Conservation (phyloP, 208 protist genomes). For the Trypanosoma boissoni region DNA sequence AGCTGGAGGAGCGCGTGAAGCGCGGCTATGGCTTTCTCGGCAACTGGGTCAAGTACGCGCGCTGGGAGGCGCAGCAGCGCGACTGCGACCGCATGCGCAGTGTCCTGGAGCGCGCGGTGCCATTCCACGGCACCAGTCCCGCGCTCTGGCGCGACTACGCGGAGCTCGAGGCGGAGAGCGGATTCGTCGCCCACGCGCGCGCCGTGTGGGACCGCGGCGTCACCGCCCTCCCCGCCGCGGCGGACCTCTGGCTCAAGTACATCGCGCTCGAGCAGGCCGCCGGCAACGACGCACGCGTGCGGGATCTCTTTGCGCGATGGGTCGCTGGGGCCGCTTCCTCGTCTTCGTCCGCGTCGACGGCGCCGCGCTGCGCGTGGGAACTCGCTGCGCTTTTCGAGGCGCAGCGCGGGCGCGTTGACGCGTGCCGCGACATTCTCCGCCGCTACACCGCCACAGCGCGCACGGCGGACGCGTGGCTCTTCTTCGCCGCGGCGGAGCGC, state of each 20-base stretch:
- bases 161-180: slow-evolving; percentile 97
- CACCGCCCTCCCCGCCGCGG: slow-evolving; percentile 91
- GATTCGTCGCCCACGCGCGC: slow-evolving; percentile 96
- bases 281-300: slow-evolving; percentile 80
- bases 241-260: slow-evolving; percentile 97
- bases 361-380: slow-evolving; percentile 86
- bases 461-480: slow-evolving; percentile 78
- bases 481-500: slow-evolving; percentile 87
- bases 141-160: slow-evolving; percentile 97
- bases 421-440: slow-evolving; percentile 53
- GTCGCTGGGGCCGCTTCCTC: slow-evolving; percentile 93
- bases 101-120: slow-evolving; percentile 94
- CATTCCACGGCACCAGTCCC: slow-evolving; percentile 88
- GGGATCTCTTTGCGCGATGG: slow-evolving; percentile 96
- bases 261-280: slow-evolving; percentile 96
- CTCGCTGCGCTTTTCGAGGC: slow-evolving; percentile 94
- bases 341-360: no score
- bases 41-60: slow-evolving; percentile 96
- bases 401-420: slow-evolving; percentile 34
- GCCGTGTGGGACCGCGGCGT: slow-evolving; percentile 97
- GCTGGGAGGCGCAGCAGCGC: slow-evolving; percentile 96
- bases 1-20: slow-evolving; percentile 94
- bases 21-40: slow-evolving; percentile 69
- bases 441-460: slow-evolving; percentile 69
- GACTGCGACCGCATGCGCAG: slow-evolving; percentile 94